phyloP scores from a whole-genome alignment of 1,284 basidiomycete genomes.

The Fomitopsis palustris region DNA sequence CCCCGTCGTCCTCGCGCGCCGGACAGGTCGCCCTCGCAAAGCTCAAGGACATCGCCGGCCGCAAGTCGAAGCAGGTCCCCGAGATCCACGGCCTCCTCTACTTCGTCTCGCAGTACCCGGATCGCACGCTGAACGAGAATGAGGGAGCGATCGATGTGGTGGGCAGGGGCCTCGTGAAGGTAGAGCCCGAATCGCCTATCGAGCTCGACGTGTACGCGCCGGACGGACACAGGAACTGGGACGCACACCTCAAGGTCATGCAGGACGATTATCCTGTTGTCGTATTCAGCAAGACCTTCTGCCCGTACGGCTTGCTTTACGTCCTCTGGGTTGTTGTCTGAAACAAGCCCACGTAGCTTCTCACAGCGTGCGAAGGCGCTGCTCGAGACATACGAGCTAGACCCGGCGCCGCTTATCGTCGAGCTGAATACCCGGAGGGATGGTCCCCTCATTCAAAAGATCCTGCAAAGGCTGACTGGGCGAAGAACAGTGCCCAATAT shows the following conservation, averaged over 20 bases:
- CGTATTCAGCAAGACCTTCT: slow-evolving; percentile 83
- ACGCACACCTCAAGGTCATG: slow-evolving; percentile 39
- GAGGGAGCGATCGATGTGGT: slow-evolving; percentile 30
- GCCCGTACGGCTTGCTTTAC: slow-evolving; percentile 43
- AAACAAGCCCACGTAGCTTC: slow-evolving; percentile 38
- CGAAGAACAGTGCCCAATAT: slow-evolving; percentile 76
- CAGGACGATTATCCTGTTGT: slow-evolving; percentile 59
- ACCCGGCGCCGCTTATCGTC: slow-evolving; percentile 66
- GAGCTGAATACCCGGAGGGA: slow-evolving; percentile 78
- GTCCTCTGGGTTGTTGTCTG: background rate
- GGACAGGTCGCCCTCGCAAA: slow-evolving; percentile 26
- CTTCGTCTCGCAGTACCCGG: slow-evolving; percentile 49
- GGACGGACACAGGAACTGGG: slow-evolving; percentile 44
- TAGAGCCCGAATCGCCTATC: slow-evolving; percentile 42
- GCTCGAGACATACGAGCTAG: slow-evolving; percentile 60
- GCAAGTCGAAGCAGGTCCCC: slow-evolving; percentile 17
- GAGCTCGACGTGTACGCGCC: slow-evolving; percentile 49
- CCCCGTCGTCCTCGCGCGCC: slow-evolving; percentile 22
- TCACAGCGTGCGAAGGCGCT: slow-evolving; percentile 70
- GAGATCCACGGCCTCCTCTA: slow-evolving; percentile 69
- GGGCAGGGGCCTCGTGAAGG: slow-evolving; percentile 21
- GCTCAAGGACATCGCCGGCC: slow-evolving; percentile 14
- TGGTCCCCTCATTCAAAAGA: slow-evolving; percentile 54
- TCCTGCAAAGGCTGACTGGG: slow-evolving; percentile 64
- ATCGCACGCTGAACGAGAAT: slow-evolving; percentile 38